These are phyloP conservation scores for Aspergillus thermomutatus DNA, from an alignment of 2,329 filamentous ascomycete species.

Conservation along the genomic window DNA sequence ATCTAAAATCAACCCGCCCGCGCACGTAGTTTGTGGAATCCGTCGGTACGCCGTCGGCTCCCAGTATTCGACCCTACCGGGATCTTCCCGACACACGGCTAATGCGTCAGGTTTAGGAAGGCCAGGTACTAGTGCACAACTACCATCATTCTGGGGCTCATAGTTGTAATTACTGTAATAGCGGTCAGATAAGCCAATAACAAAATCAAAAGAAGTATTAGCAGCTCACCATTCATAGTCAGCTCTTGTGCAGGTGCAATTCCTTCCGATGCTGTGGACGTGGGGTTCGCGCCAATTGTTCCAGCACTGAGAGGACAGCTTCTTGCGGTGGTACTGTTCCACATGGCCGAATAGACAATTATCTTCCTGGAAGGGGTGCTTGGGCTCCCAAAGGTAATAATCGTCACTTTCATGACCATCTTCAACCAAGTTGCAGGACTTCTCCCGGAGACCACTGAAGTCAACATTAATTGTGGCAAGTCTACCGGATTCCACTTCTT, in stretches of 20 bases:
- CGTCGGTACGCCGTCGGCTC: constrained; percentile 83
- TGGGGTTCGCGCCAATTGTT: constrained; percentile 71
- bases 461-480: constrained; percentile 79
- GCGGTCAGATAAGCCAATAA: not conserved
- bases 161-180: constrained; percentile 81
- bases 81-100: constrained; percentile 58
- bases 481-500: constrained; percentile 48
- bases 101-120: constrained; percentile 61
- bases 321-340: constrained; percentile 88
- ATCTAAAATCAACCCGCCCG: constrained; percentile 72
- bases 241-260: constrained; percentile 77
- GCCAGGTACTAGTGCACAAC: constrained; percentile 74
- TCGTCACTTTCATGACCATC: constrained; percentile 57
- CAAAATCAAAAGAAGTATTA: not conserved
- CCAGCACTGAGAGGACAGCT: constrained; percentile 71
- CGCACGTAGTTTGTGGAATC: constrained; percentile 84
- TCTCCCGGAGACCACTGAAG: constrained; percentile 75
- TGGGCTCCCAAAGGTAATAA: constrained; percentile 84
- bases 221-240: constrained; percentile 85
- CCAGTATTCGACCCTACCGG: constrained; percentile 72
- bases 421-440: constrained; percentile 66
- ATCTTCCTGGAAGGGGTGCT: constrained; percentile 72
- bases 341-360: constrained; percentile 92
- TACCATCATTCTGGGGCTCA: constrained; percentile 71
- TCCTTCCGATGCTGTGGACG: constrained; percentile 65